A percentile compares a stretch with the other conserved stretches of the same genome.
phyloP scores from a whole-genome alignment of 768 basidiomycete species.

The Lactarius hengduanensis region DNA sequence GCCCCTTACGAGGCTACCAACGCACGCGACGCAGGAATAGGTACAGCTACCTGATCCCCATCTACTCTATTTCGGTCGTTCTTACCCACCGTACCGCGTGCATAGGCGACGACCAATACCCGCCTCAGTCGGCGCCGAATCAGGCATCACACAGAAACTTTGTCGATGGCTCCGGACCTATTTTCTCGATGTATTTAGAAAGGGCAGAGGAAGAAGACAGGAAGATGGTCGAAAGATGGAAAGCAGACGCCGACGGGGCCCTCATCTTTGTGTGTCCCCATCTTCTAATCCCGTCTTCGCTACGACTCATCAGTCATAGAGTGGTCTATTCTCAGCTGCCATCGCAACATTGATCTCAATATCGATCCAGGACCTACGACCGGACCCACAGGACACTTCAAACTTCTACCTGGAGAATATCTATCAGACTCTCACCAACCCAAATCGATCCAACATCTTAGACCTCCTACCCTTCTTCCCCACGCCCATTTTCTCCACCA shows the following conservation, averaged over 20 bases:
- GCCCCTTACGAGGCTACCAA: too few relatives aligned
- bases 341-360: not conserved
- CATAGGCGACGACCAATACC: not conserved
- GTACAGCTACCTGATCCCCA: too few relatives aligned
- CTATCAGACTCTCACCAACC: not conserved
- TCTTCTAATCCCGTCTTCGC: not conserved
- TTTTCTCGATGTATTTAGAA: conserved; percentile 5
- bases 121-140: not conserved
- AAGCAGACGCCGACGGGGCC: not conserved
- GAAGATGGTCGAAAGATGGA: not conserved
- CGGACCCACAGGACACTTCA: not conserved
- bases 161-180: not conserved
- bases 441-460: not conserved
- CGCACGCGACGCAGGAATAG: too few relatives aligned
- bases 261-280: not conserved
- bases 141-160: not conserved
- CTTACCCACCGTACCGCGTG: too few relatives aligned
- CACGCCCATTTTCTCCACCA: not conserved
- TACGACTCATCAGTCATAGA: not conserved
- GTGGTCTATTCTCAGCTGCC: conserved; percentile 1
- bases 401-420: not conserved
- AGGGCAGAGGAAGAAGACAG: not conserved
- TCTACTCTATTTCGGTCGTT: too few relatives aligned
- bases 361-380: not conserved
- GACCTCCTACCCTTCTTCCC: not conserved